These are phyloP conservation scores for Globisporangium paddicum DNA, from an alignment of 352 stramenopile species.

Conservation along the genomic window DNA sequence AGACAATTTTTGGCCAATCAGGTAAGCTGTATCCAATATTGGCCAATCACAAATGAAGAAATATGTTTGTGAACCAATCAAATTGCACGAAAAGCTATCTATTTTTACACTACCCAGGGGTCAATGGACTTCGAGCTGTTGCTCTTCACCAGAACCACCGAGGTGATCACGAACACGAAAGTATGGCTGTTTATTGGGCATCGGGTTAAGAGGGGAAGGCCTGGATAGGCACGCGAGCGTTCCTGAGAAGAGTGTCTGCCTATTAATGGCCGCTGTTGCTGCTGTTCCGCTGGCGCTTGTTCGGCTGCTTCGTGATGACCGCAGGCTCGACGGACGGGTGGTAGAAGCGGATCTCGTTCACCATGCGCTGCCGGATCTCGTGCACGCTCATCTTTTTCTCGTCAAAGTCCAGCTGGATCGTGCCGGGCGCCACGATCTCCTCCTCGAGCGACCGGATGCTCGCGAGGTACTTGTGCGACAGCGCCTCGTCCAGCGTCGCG, in stretches of 20 bases:
- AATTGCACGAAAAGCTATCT: not conserved
- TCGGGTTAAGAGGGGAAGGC: not conserved
- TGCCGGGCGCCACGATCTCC: slow-evolving; percentile 77
- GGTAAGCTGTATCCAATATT: too few species aligned
- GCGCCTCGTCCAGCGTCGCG: slow-evolving; percentile 70
- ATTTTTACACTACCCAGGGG: too few species aligned
- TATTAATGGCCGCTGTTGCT: slow-evolving; percentile 3
- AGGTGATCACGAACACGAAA: not conserved
- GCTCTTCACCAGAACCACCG: not conserved
- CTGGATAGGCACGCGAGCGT: not conserved
- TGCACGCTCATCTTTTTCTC: slow-evolving; percentile 79
- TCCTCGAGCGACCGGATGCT: slow-evolving; percentile 84
- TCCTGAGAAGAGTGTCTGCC: not conserved
- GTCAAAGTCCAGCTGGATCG: slow-evolving; percentile 84
- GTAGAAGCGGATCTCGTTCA: slow-evolving; percentile 75
- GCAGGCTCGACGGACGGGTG: slow-evolving; percentile 32
- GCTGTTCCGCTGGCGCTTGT: slow-evolving; percentile 13
- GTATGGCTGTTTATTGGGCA: slow-evolving; percentile 4
- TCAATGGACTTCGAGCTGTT: too few species aligned
- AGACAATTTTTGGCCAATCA: too few species aligned
- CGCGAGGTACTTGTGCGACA: slow-evolving; percentile 81
- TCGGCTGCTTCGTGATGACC: slow-evolving; percentile 11
- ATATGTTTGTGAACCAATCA: slow-evolving; percentile 2
- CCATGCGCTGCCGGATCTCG: slow-evolving; percentile 80
- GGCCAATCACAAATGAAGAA: too few species aligned